Evolutionary conservation across 805 yeast species (phyloP).

Genomic region (Saccharomyces mikatae): DNA sequence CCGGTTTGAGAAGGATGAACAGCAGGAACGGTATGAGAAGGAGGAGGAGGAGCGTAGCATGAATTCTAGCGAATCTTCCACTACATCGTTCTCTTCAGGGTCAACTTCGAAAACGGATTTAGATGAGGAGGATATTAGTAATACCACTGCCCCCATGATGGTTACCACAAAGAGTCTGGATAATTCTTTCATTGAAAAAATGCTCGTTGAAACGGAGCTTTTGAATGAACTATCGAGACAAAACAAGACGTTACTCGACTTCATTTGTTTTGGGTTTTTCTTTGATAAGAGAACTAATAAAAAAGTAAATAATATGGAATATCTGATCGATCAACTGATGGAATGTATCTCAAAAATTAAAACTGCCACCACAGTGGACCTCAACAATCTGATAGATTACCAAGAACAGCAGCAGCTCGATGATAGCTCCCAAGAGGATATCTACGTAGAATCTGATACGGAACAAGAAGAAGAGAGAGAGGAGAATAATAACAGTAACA

Average conservation of each 20-base stretch:
- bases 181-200: constrained; percentile 30
- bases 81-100: constrained; percentile 1
- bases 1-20: neutral
- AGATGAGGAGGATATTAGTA: constrained; percentile 10
- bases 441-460: constrained; percentile 12
- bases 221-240: constrained; percentile 34
- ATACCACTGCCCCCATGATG: constrained; percentile 6
- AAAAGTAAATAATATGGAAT: constrained; percentile 20
- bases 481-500: neutral
- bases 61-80: neutral
- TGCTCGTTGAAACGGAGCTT: constrained; percentile 35
- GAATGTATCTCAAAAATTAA: constrained; percentile 9
- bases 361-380: constrained; percentile 5
- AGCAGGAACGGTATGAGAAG: neutral
- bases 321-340: constrained; percentile 20
- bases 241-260: constrained; percentile 36
- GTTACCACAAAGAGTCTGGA: constrained; percentile 12
- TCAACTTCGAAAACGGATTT: constrained; percentile 9
- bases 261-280: constrained; percentile 38
- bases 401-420: neutral
- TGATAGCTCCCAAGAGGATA: neutral
- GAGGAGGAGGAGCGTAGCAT: neutral
- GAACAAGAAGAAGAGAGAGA: constrained; percentile 7
- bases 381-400: constrained; percentile 12
- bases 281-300: constrained; percentile 3